A percentile compares a stretch with the other conserved stretches of the same genome.
These are phyloP conservation scores for Protomyces arabidopsidicola DNA, from an alignment of 1,139 yeast species.

Conservation along the genomic window DNA sequence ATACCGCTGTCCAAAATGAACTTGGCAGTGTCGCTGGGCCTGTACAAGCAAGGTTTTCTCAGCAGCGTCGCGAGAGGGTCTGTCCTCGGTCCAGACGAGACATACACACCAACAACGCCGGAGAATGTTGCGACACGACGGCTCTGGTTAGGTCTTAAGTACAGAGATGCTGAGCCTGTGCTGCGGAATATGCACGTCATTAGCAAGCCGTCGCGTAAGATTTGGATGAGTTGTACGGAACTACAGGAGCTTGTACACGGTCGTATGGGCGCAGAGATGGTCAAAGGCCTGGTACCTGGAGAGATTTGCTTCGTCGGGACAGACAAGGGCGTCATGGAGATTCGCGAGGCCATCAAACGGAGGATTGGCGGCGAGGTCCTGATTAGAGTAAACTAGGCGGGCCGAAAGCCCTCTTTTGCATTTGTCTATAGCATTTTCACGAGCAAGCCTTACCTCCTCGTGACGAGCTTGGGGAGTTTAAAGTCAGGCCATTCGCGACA, in stretches of 20 bases:
- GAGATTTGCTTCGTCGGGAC: slow-evolving; percentile 70
- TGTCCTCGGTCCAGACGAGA: slow-evolving; percentile 76
- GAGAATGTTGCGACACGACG: slow-evolving; percentile 83
- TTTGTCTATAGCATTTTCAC: neutral
- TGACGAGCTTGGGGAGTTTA: too few species aligned
- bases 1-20: slow-evolving; percentile 82
- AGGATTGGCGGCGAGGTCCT: slow-evolving; percentile 71
- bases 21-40: slow-evolving; percentile 73
- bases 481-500: neutral
- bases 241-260: slow-evolving; percentile 74
- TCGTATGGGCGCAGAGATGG: slow-evolving; percentile 62
- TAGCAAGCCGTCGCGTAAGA: slow-evolving; percentile 79
- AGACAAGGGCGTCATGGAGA: slow-evolving; percentile 57
- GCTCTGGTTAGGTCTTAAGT: slow-evolving; percentile 87
- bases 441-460: neutral
- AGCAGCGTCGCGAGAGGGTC: slow-evolving; percentile 83
- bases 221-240: slow-evolving; percentile 59
- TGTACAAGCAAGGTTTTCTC: slow-evolving; percentile 86
- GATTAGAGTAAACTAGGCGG: slow-evolving; percentile 63
- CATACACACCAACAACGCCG: slow-evolving; percentile 73
- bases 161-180: slow-evolving; percentile 75
- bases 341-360: slow-evolving; percentile 79
- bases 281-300: slow-evolving; percentile 75
- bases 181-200: slow-evolving; percentile 66
- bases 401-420: neutral